Evolutionary conservation across 2,329 filamentous ascomycete genomes (phyloP).

Genomic region (Talaromyces sp.): DNA sequence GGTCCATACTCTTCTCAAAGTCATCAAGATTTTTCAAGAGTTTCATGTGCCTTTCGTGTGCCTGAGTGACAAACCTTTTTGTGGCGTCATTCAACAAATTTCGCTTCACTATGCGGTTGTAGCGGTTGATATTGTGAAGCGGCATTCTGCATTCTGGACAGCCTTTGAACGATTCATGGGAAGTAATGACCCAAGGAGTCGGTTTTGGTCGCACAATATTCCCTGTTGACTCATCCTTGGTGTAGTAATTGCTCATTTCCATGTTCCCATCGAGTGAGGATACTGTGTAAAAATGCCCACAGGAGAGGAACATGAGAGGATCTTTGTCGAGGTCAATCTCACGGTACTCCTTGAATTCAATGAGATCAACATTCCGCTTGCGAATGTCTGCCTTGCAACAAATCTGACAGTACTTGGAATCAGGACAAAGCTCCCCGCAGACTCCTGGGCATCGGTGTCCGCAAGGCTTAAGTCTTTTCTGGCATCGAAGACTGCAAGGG

Average conservation of each 20-base stretch:
- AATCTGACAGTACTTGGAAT: constrained; percentile 5
- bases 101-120: constrained; percentile 13
- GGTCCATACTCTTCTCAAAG: not conserved
- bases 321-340: constrained; percentile 10
- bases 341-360: not conserved
- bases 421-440: constrained; percentile 16
- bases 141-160: constrained; percentile 14
- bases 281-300: constrained; percentile 14
- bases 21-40: not conserved
- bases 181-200: not conserved
- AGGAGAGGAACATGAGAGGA: constrained; percentile 12
- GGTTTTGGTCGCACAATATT: not conserved
- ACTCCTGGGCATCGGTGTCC: constrained; percentile 16
- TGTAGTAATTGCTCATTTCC: constrained; percentile 8
- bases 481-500: constrained; percentile 14
- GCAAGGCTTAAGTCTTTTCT: constrained; percentile 11
- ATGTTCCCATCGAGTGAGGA: constrained; percentile 11
- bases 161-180: not conserved
- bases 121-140: constrained; percentile 13
- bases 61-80: constrained; percentile 9
- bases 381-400: constrained; percentile 7
- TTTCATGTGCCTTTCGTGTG: not conserved
- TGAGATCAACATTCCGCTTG: not conserved
- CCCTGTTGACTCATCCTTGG: not conserved
- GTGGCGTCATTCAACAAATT: constrained; percentile 14